phyloP scores from a whole-genome alignment of 805 yeast genomes.

The Tetrapisispora phaffii region DNA sequence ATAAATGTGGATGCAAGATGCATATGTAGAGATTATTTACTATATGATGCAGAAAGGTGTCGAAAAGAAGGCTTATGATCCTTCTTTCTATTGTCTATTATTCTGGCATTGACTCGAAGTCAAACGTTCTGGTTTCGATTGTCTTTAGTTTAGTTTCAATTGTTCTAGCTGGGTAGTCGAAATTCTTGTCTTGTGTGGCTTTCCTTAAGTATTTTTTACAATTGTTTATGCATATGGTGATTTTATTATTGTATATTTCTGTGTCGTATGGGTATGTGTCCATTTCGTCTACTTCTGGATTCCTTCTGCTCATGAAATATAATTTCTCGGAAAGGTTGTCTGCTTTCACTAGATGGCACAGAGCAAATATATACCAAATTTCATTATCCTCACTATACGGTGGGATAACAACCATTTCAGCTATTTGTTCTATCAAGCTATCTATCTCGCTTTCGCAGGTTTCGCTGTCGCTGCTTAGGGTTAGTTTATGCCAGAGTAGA shows the following conservation, averaged over 20 bases:
- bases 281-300: neutral
- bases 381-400: slow-evolving; percentile 29
- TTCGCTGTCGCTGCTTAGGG: slow-evolving; percentile 2
- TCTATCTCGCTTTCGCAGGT: slow-evolving; percentile 2
- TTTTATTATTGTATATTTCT: neutral
- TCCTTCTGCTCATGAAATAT: neutral
- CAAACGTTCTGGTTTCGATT: neutral
- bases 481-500: slow-evolving; percentile 20
- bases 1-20: too few relatives aligned
- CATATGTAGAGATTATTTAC: too few relatives aligned
- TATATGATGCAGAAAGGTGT: too few relatives aligned
- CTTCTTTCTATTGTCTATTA: neutral
- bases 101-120: neutral
- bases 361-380: slow-evolving; percentile 24
- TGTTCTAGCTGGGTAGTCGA: neutral
- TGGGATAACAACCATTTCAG: slow-evolving; percentile 24
- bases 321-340: slow-evolving; percentile 9
- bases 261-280: neutral
- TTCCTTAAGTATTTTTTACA: slow-evolving; percentile 2
- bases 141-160: neutral
- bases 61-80: too few relatives aligned
- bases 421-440: slow-evolving; percentile 17
- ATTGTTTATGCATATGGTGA: neutral
- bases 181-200: neutral
- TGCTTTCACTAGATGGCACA: slow-evolving; percentile 22